phyloP scores from a whole-genome alignment of 495 filamentous ascomycete species.

The Xanthoparmelia taractica region DNA sequence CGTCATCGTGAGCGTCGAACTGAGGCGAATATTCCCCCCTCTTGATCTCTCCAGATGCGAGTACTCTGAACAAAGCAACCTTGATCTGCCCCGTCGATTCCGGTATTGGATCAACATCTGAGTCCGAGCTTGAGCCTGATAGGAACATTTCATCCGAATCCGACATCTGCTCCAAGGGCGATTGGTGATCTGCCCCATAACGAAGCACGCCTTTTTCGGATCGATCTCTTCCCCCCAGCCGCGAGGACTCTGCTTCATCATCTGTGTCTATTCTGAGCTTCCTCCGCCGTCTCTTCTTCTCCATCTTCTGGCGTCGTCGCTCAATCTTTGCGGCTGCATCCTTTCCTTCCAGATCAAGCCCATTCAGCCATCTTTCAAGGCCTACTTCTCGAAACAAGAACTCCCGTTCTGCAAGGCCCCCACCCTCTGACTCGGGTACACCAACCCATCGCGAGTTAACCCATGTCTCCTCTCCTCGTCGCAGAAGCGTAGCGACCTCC shows the following conservation, averaged over 20 bases:
- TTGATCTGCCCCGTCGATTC: constrained; percentile 98
- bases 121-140: constrained; percentile 62
- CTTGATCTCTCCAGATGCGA: constrained; percentile 95
- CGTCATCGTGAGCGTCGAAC: constrained; percentile 93
- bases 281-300: constrained; percentile 70
- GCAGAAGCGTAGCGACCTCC: constrained; percentile 88
- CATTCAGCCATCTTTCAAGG: constrained; percentile 90
- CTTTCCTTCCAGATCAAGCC: constrained; percentile 82
- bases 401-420: constrained; percentile 89
- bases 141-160: constrained; percentile 59
- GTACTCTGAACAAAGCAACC: constrained; percentile 88
- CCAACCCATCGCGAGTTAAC: constrained; percentile 98
- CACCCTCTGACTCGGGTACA: constrained; percentile 81
- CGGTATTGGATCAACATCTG: constrained; percentile 80
- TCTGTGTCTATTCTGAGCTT: constrained; percentile 40
- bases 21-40: constrained; percentile 96
- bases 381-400: constrained; percentile 98
- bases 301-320: constrained; percentile 74
- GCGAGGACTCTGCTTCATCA: constrained; percentile 37
- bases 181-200: constrained; percentile 65
- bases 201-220: constrained; percentile 55
- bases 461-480: constrained; percentile 96
- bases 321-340: constrained; percentile 85
- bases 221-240: constrained; percentile 28
- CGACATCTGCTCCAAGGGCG: constrained; percentile 63